Evolutionary conservation across 345 rosid species (phyloP), one percentile per base, ranked within the genome.

Genomic region (Turritis glabra): DNA sequence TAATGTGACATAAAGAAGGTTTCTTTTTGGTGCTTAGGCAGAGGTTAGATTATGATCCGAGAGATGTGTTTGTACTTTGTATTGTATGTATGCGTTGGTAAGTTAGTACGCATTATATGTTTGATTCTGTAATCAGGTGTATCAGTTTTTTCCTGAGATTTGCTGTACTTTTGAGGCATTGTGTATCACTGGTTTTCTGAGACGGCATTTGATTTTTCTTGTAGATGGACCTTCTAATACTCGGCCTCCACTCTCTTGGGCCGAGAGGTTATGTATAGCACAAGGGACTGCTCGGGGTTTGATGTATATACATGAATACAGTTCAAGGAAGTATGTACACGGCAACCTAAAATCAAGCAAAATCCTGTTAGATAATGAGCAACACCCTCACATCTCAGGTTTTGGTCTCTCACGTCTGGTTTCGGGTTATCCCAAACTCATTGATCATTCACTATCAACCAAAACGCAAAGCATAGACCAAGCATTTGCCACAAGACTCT

Each of bases 201-300:
- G 41, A 26, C 37, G 26, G 41, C 40, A 13, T 57, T 8, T 43
- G 60, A 38, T 30, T 48, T 27, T 10, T 19, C 52, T 67, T 30
- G 70, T 81, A 88, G 96, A 85, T 53, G 90, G 80, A 33, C 81
- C 83, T 8, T 77, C 85, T 4, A 80, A 73, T 68, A 51, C 82
- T 57, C 66, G 74, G 67, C 73, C 87, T 18, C 74, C 80, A 1
- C 82, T 94, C 8, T 71, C 88, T 8, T 94, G 97, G 97, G 80
- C 87, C 23, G 86, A 82, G 33, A 86, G 97, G 82, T 83, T 94
- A 67, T 85, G 69, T 72, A 86, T 94, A 63, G 93, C 91, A 26
- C 97, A 90, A 82, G 98, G 97, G 77, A 81, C 86, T 63, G 90
- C 97, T 1, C 82, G 95, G 73, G 98, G 95, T 51, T 82, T 91